phyloP scores from a whole-genome alignment of 2,329 filamentous ascomycete genomes.

The Sclerotinia trifoliorum region DNA sequence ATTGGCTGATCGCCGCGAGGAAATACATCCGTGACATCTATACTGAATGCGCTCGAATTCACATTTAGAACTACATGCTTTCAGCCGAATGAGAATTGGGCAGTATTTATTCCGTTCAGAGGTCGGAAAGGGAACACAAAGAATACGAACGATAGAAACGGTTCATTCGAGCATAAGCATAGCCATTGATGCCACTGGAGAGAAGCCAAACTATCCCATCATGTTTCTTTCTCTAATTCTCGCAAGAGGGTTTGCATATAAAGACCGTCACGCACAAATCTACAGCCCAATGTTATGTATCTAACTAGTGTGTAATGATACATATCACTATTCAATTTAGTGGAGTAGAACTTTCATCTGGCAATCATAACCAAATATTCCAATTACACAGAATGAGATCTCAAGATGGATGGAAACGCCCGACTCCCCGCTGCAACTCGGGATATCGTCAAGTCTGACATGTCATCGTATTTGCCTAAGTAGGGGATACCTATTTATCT shows the following conservation, averaged over 20 bases:
- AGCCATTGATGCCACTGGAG: neutral
- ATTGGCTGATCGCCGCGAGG: neutral
- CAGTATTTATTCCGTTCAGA: neutral
- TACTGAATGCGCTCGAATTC: neutral
- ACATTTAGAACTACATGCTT: neutral
- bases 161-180: neutral
- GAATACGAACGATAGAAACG: neutral
- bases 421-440: neutral
- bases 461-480: neutral
- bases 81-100: neutral
- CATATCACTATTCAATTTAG: neutral
- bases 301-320: no score
- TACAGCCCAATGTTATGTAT: neutral
- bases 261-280: neutral
- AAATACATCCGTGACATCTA: neutral
- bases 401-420: neutral
- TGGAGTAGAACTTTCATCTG: neutral
- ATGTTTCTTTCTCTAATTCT: neutral
- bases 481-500: neutral
- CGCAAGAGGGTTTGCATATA: neutral
- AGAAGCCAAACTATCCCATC: neutral
- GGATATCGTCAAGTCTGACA: neutral
- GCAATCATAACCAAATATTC: neutral
- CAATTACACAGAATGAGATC: neutral
- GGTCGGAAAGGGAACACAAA: neutral